Evolutionary conservation across 108 stramenopile species (phyloP), one percentile per base, ranked within the genome.

Genomic region (Schizochytrium sp.): DNA sequence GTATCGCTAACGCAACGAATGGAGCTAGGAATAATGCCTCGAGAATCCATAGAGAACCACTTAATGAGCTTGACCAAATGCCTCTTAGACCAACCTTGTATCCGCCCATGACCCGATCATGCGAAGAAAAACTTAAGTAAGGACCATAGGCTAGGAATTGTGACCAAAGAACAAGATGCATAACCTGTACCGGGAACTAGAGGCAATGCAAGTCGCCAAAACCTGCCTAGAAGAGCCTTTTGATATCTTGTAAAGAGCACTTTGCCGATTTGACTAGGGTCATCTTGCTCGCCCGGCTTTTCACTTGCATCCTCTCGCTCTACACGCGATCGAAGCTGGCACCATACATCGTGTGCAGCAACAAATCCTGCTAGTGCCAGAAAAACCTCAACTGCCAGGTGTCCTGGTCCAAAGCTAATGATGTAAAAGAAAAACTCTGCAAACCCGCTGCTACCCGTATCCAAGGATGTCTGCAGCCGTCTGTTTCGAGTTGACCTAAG

Each of bases 381-480:
- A 28, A 83, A 83, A 38, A 83, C 76, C 47, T 83, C 76, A 0
- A 83, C 76, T 8, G 76, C 76, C 7, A 83, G 50, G 76, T 83
- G 76, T 56, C 76, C 76, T 10, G 76, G 76, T 10, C 76, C 76
- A 28, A 83, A 49, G 0, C 53, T 40, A 10, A 83, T 83, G 53
- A 83, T 17, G 47, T 83, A 40, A 5, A 55, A 40, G 1, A 83
- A 83, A n/a, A 83, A 55, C 10, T 49, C 76, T 17, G 76, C 76
- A 40, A 83, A 5, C 1, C 50, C 28, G 3, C 55, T 83, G 50
- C 50, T 4, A 5, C 28, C 45, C 2, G 50, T 53, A 28, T 83
- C 15, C 7, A 83, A 53, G 7, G 53, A n/a, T n/a, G 76, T 55
- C 13, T 49, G 50, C 19, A 38, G 64, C 5, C 64, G 64, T 7